Evolutionary conservation across 2,329 filamentous ascomycete species (phyloP).

Genomic region (Colletotrichum agaves): DNA sequence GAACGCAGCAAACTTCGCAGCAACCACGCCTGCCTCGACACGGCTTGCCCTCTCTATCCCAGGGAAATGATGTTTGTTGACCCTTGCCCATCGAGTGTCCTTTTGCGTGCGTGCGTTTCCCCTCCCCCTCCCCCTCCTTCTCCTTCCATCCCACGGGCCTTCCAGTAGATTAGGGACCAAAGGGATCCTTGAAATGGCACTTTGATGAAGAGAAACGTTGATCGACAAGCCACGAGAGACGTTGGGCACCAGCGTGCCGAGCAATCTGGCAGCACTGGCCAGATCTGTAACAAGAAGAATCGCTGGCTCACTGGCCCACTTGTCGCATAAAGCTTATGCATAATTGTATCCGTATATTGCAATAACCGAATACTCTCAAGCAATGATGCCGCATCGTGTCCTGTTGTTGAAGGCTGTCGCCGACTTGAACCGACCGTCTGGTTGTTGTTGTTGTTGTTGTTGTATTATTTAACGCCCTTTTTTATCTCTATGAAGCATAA

Average conservation of each 20-base stretch:
- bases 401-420: background rate
- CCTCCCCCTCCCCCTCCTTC: conserved; percentile 20
- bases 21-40: background rate
- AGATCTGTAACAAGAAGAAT: background rate
- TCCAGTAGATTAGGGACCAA: conserved; percentile 23
- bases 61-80: conserved; percentile 35
- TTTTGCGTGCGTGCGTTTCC: conserved; percentile 8
- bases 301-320: background rate
- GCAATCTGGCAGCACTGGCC: conserved; percentile 17
- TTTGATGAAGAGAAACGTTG: conserved; percentile 25
- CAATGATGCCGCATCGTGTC: background rate
- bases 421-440: background rate
- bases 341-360: background rate
- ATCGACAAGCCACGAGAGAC: conserved; percentile 30
- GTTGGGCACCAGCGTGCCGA: conserved; percentile 22
- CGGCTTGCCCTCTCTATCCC: conserved; percentile 12
- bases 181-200: conserved; percentile 18
- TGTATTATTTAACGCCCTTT: no score
- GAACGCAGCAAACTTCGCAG: background rate
- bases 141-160: conserved; percentile 22
- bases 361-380: background rate
- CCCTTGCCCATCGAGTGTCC: conserved; percentile 28
- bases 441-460: no score
- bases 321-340: background rate
- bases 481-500: no score